Conservation (phyloP, 2,329 filamentous ascomycete genomes). For the Ophiocordyceps camponoti-rufipedis region DNA sequence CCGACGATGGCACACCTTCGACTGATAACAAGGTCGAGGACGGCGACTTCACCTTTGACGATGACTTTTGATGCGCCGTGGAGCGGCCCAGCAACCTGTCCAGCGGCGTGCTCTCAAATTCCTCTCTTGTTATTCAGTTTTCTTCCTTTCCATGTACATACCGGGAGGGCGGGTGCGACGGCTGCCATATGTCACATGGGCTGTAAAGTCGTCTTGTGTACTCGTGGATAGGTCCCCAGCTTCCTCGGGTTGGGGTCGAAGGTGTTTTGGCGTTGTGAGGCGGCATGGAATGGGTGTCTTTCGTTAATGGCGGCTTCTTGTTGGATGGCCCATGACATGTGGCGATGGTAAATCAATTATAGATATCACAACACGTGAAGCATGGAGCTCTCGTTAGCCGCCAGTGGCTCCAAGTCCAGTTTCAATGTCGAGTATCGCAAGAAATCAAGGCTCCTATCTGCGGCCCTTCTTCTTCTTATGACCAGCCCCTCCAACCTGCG, state of each 20-base stretch:
- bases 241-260: background rate
- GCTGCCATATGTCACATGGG: background rate
- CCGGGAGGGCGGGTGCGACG: background rate
- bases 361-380: background rate
- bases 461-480: slow-evolving; percentile 56
- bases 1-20: slow-evolving; percentile 22
- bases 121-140: background rate
- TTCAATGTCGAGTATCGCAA: background rate
- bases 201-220: background rate
- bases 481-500: slow-evolving; percentile 24
- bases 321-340: slow-evolving; percentile 6
- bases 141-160: background rate
- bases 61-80: slow-evolving; percentile 68
- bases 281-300: background rate
- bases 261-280: slow-evolving; percentile 1
- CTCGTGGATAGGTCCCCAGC: background rate
- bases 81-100: background rate
- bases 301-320: background rate
- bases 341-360: background rate
- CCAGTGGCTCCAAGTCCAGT: background rate
- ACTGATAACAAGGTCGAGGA: slow-evolving; percentile 33
- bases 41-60: slow-evolving; percentile 83
- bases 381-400: background rate
- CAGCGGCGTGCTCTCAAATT: background rate
- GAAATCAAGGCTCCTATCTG: slow-evolving; percentile 26